Evolutionary conservation across 441 rosid genomes (phyloP).

Genomic region (Gossypium gossypioides): DNA sequence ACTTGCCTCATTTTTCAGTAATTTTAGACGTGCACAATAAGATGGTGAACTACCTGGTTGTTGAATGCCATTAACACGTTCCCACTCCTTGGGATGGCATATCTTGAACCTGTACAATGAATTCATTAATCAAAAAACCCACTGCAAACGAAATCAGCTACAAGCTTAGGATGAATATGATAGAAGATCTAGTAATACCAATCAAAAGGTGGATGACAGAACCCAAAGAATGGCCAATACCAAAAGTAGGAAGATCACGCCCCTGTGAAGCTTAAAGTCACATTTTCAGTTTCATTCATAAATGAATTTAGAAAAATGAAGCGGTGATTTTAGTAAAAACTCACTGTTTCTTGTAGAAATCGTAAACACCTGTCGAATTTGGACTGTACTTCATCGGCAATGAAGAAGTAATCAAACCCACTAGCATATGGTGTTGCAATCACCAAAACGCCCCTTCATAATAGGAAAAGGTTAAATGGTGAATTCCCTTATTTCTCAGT

Average conservation of each 20-base stretch:
- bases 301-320: not conserved
- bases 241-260: slow-evolving; percentile 81
- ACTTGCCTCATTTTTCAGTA: not conserved
- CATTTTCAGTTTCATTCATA: not conserved
- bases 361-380: slow-evolving; percentile 82
- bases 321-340: slow-evolving; percentile 16
- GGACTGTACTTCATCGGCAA: slow-evolving; percentile 88
- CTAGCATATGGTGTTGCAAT: slow-evolving; percentile 93
- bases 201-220: slow-evolving; percentile 86
- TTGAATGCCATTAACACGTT: slow-evolving; percentile 84
- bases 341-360: slow-evolving; percentile 60
- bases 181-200: slow-evolving; percentile 35
- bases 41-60: slow-evolving; percentile 57
- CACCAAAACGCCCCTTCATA: slow-evolving; percentile 75
- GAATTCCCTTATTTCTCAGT: not conserved
- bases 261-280: slow-evolving; percentile 34
- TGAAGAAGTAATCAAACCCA: slow-evolving; percentile 84
- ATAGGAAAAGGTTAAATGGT: slow-evolving; percentile 15
- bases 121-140: slow-evolving; percentile 17
- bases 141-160: slow-evolving; percentile 15
- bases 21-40: not conserved
- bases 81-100: slow-evolving; percentile 82
- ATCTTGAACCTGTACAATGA: slow-evolving; percentile 67
- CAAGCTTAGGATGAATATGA: not conserved
- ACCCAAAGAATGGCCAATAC: slow-evolving; percentile 90